Conservation (phyloP, 2,329 filamentous ascomycete species). For the Fonsecaea pugnacius region DNA sequence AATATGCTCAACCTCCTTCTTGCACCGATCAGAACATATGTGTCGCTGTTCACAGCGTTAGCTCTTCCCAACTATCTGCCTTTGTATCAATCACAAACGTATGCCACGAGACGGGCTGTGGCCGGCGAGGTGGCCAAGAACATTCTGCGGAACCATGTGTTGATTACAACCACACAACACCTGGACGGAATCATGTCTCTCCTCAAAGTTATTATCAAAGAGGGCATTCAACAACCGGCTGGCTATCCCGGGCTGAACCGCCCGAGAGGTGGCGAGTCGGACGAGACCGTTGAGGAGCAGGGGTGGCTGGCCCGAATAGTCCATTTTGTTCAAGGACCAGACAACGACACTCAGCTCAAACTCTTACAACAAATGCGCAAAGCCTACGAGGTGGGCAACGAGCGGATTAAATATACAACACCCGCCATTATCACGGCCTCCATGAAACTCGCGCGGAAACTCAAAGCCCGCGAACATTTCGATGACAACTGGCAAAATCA, state of each 20-base stretch:
- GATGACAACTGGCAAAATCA: constrained; percentile 74
- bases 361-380: constrained; percentile 86
- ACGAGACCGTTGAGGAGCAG: constrained; percentile 97
- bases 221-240: constrained; percentile 80
- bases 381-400: constrained; percentile 87
- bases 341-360: constrained; percentile 90
- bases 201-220: constrained; percentile 87
- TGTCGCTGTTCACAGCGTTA: constrained; percentile 93
- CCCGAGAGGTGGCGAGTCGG: constrained; percentile 79
- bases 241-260: constrained; percentile 81
- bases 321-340: constrained; percentile 78
- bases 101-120: constrained; percentile 86
- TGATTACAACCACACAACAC: constrained; percentile 75
- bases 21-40: constrained; percentile 84
- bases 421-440: constrained; percentile 88
- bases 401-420: constrained; percentile 93
- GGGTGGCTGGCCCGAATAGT: constrained; percentile 93
- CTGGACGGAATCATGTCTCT: constrained; percentile 88
- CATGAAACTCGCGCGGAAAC: constrained; percentile 83
- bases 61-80: constrained; percentile 90
- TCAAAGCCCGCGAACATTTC: constrained; percentile 88
- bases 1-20: constrained; percentile 89
- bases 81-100: constrained; percentile 87
- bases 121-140: constrained; percentile 84
- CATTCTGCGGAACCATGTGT: constrained; percentile 79